Conservation (phyloP, 2,329 filamentous ascomycete genomes). For the Metarhizium anisopliae region DNA sequence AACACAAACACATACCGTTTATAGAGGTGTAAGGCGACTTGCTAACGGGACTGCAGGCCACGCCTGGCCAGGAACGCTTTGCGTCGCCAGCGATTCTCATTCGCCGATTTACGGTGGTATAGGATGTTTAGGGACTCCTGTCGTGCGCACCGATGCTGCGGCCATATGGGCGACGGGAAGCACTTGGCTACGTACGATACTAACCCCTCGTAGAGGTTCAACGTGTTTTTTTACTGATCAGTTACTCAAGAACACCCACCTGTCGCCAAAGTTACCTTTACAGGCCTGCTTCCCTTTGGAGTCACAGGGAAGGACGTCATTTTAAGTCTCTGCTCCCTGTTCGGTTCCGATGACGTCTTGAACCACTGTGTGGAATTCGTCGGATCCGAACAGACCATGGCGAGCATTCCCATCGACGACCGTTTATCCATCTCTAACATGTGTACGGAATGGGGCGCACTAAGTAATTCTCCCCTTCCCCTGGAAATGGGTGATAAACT, state of each 20-base stretch:
- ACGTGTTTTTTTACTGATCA: too few species aligned
- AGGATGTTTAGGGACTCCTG: constrained; percentile 62
- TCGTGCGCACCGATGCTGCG: constrained; percentile 77
- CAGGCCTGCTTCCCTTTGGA: constrained; percentile 61
- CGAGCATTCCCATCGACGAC: constrained; percentile 61
- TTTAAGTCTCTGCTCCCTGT: constrained; percentile 75
- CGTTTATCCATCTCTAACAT: constrained; percentile 71
- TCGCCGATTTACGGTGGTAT: constrained; percentile 77
- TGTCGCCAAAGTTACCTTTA: constrained; percentile 67
- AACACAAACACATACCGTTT: too few species aligned
- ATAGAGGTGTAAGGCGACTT: not conserved
- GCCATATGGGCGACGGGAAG: constrained; percentile 73
- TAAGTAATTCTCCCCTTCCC: constrained; percentile 26
- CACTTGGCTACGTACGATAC: constrained; percentile 55
- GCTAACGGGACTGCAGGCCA: constrained; percentile 22
- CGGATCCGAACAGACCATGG: constrained; percentile 54
- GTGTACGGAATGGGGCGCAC: constrained; percentile 73
- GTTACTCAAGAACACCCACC: constrained; percentile 53
- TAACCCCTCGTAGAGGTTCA: too few species aligned
- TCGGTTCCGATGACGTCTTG: constrained; percentile 71
- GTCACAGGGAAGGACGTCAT: constrained; percentile 91
- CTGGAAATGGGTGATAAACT: not conserved
- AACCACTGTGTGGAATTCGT: constrained; percentile 89
- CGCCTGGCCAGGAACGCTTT: constrained; percentile 71
- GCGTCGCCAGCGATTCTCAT: constrained; percentile 67